These are phyloP conservation scores for Clonostachys byssicola DNA, from an alignment of 2,329 filamentous ascomycete species.

Conservation along the genomic window DNA sequence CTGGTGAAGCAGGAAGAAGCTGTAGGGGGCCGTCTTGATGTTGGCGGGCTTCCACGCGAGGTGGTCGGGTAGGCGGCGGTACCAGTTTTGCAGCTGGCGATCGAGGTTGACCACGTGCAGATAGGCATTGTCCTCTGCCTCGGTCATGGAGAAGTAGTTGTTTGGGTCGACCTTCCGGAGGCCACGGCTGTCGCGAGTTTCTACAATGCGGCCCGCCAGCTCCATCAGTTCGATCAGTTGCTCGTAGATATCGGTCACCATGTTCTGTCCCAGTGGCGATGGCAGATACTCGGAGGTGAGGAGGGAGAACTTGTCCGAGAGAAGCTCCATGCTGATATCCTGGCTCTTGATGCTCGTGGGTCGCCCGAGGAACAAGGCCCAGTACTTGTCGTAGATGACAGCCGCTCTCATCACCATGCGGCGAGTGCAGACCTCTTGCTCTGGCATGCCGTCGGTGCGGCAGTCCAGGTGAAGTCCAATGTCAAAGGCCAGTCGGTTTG, in stretches of 20 bases:
- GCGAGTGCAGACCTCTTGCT: slow-evolving; percentile 40
- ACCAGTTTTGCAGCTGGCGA: slow-evolving; percentile 50
- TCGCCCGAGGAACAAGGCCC: slow-evolving; percentile 49
- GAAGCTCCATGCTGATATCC: slow-evolving; percentile 41
- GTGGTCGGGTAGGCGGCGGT: slow-evolving; percentile 42
- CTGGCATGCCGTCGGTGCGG: slow-evolving; percentile 31
- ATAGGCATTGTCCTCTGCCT: slow-evolving; percentile 39
- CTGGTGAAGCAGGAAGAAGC: slow-evolving; percentile 50
- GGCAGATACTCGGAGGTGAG: slow-evolving; percentile 24
- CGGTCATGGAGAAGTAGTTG: slow-evolving; percentile 19
- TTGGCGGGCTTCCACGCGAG: slow-evolving; percentile 43
- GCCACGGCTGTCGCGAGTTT: slow-evolving; percentile 29
- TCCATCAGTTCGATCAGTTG: slow-evolving; percentile 52
- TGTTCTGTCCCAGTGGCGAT: slow-evolving; percentile 6
- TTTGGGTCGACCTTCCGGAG: slow-evolving; percentile 22
- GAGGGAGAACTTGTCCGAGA: slow-evolving; percentile 38
- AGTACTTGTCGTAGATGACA: slow-evolving; percentile 49
- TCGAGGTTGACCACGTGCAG: slow-evolving; percentile 45
- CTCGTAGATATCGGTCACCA: slow-evolving; percentile 36
- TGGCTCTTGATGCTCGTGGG: slow-evolving; percentile 48
- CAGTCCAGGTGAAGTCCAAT: slow-evolving; percentile 44
- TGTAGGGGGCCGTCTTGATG: slow-evolving; percentile 43
- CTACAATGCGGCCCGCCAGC: slow-evolving; percentile 45
- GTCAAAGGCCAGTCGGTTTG: slow-evolving; percentile 39
- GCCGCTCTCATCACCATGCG: slow-evolving; percentile 48